Evolutionary conservation across 805 yeast genomes (phyloP), one percentile per base, ranked within the genome.

Genomic region (Tetrapisispora taiwanensis): DNA sequence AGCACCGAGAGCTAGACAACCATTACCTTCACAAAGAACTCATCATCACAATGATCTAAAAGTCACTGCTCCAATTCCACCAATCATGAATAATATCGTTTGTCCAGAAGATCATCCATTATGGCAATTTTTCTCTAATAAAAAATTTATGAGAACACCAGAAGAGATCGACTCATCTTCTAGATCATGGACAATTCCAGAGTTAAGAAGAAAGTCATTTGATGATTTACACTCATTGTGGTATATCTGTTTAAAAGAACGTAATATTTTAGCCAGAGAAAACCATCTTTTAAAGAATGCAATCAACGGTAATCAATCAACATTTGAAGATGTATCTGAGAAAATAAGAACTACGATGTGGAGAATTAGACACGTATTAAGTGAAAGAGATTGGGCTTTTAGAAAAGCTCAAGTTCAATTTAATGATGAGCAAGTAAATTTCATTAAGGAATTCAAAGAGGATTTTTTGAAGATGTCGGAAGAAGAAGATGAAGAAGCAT

Each of bases 221-320:
- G 92, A 88, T 34, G 98, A 92, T 60, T 69, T 92, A 54, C 98
- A 92, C 64, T 75, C 79, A 31, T 70, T 92, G 55, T 92, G 98
- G 97, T 90, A 86, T 62, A 73, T 82, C 36, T 78, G 89, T 52
- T 66, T 90, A 52, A 84, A 78, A 59, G 95, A 92, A 64, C 71
- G 95, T 52, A 92, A 92, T 62, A 67, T 77, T 13, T 63, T 90
- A 45, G 79, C 78, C 30, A 74, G 95, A 53, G 97, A 92, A 62
- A 70, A 71, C 44, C 78, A 81, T 50, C 70, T 85, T 52, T 72
- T 74, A 46, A 71, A 59, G 30, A 67, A 68, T 24, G 68, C 67
- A 19, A 60, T 65, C n/a, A 68, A 62, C 6, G 27, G 35, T 33
- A 17, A 30, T 46, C 64, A 65, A 20, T 71, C 66, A 30, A 39